Percentiles rank a stretch among this genome's conserved stretches.
Conservation (phyloP, 2,329 filamentous ascomycete species). For the Phaeosphaeriaceae sp. region DNA sequence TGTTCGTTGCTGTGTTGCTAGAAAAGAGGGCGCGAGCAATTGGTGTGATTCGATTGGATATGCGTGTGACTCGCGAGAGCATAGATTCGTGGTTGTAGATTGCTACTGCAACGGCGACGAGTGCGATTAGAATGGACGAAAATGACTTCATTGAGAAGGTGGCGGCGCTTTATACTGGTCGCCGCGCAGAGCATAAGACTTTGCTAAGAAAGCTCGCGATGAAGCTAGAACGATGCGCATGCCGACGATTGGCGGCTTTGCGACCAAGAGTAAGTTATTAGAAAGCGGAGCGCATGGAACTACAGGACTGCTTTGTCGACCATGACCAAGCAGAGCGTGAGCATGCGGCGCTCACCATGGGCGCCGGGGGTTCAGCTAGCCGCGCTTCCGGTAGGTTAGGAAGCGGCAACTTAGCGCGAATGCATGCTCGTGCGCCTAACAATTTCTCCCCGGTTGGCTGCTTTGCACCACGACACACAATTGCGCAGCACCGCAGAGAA, state of each 20-base stretch:
- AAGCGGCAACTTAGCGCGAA: not conserved
- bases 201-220: slow-evolving; percentile 25
- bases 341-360: not conserved
- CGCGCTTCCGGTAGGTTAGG: not conserved
- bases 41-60: slow-evolving; percentile 39
- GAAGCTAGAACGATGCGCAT: slow-evolving; percentile 16
- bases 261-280: slow-evolving; percentile 33
- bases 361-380: not conserved
- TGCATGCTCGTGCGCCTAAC: not conserved
- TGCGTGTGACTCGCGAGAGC: slow-evolving; percentile 46
- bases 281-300: not conserved
- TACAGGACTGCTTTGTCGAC: slow-evolving; percentile 21
- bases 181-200: slow-evolving; percentile 34
- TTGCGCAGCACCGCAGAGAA: not conserved
- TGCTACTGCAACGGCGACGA: slow-evolving; percentile 50
- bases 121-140: slow-evolving; percentile 51
- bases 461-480: not conserved
- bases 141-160: slow-evolving; percentile 46
- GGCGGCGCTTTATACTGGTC: slow-evolving; percentile 43
- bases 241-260: slow-evolving; percentile 30
- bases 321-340: slow-evolving; percentile 24
- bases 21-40: slow-evolving; percentile 22
- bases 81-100: slow-evolving; percentile 51
- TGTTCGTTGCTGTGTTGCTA: slow-evolving; percentile 31
- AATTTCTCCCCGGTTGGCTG: not conserved